Evolutionary conservation across 1,139 yeast genomes (phyloP).

Genomic region (Pichia sp.): DNA sequence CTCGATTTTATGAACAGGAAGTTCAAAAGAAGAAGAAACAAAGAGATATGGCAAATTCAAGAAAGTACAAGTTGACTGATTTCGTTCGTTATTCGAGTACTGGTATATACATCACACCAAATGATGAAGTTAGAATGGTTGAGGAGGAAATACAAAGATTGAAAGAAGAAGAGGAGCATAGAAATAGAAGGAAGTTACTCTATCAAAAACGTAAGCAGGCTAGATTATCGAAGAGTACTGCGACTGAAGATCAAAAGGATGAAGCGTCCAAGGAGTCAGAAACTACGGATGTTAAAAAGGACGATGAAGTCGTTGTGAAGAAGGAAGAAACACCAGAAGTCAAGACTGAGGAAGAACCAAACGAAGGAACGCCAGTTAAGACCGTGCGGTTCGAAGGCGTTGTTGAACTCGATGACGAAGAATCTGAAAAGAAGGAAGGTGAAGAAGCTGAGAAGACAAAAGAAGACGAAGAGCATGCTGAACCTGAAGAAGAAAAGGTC

Average conservation of each 20-base stretch:
- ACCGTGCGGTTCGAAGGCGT: no score
- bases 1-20: constrained; percentile 81
- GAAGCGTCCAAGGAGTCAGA: no score
- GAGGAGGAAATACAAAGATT: constrained; percentile 35
- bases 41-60: constrained; percentile 66
- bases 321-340: no score
- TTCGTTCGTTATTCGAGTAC: constrained; percentile 51
- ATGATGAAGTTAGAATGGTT: constrained; percentile 51
- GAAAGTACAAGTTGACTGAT: constrained; percentile 55
- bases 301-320: no score
- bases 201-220: constrained; percentile 36
- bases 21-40: constrained; percentile 76
- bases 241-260: not conserved
- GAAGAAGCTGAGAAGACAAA: not conserved
- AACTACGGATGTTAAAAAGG: no score
- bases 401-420: not conserved
- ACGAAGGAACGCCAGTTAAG: no score
- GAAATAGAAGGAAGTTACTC: constrained; percentile 37
- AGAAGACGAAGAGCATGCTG: constrained; percentile 3
- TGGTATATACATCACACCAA: constrained; percentile 43
- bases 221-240: constrained; percentile 9
- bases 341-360: no score
- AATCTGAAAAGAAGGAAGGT: constrained; percentile 3
- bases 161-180: constrained; percentile 37
- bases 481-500: not conserved